Evolutionary conservation across 2,329 filamentous ascomycete species (phyloP), one percentile per base, ranked within the genome.

Genomic region (Aureobasidium sp.): DNA sequence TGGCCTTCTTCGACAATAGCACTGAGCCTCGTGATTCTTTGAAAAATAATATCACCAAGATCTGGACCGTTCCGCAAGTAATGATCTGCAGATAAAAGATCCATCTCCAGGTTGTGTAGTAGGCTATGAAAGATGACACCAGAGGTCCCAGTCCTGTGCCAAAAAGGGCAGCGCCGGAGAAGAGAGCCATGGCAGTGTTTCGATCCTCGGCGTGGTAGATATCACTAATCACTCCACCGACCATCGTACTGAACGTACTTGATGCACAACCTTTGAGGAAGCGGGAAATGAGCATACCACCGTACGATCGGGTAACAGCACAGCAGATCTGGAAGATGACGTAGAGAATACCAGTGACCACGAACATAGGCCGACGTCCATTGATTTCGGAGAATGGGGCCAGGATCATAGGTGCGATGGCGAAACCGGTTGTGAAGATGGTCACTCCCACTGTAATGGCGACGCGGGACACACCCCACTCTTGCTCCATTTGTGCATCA

Each of bases 381-480:
- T 94, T 91, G 71, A 95, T 87, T 74, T 97, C 92, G 0, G 87
- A 91, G 66, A 96, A 87, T 0, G 92, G 92, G 0, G 92, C 92
- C 0, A 96, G 81, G 0, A 90, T 80, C 91, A 97, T 96, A 0
- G 92, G 92, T 0, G 90, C 88, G 27, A 91, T 73, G 0, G 82
- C 90, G 67, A 96, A 96, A 3, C 92, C 91, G 37, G 81, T 69
- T 49, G 90, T 94, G 73, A 94, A 97, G 0, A 85, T 83, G 0
- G 91, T 95, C 64, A 96, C 89, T 37, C 90, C 90, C 1, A 85
- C 78, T 5, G 88, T 77, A n/a, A 86, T 82, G 1, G 85, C 85
- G n/a, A 88, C 79, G 11, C 79, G 76, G 42, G 85, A 86, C 0
- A 90, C 79, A 3, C 81, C 73, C 75, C 89, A 90, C 69, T 89